These are phyloP conservation scores for Tetrastigma voinierianum DNA, from an alignment of 164 flowering plant genomes.

Conservation along the genomic window DNA sequence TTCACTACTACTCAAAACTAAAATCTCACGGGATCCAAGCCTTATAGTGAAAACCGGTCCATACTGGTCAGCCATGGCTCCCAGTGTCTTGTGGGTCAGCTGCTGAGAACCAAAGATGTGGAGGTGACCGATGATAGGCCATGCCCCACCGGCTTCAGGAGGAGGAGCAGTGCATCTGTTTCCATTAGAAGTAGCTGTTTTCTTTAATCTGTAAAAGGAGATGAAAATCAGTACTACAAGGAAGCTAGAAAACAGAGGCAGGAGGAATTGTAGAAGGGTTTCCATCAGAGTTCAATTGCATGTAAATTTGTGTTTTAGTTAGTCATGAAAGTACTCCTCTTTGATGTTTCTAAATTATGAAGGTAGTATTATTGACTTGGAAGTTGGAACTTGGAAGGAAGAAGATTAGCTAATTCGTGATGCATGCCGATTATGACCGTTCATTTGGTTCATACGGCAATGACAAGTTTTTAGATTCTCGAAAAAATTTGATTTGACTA, in stretches of 20 bases:
- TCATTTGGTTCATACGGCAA: too few species aligned
- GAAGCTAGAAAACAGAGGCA: background rate
- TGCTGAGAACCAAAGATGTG: slow-evolving; percentile 7
- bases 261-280: background rate
- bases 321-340: background rate
- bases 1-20: slow-evolving; percentile 15
- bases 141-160: slow-evolving; percentile 13
- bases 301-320: background rate
- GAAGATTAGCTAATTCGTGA: too few species aligned
- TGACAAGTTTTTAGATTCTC: too few species aligned
- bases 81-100: slow-evolving; percentile 10
- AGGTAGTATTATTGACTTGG: background rate
- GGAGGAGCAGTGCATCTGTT: background rate
- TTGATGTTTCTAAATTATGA: background rate
- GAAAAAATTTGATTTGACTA: too few species aligned
- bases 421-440: too few species aligned
- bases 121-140: slow-evolving; percentile 23
- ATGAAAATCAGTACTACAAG: background rate
- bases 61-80: slow-evolving; percentile 18
- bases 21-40: slow-evolving; percentile 1
- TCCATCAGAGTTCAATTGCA: background rate
- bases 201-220: background rate
- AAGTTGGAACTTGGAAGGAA: too few species aligned
- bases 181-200: too few species aligned
- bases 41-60: slow-evolving; percentile 13